phyloP scores from a whole-genome alignment of 352 stramenopile species.

The Phytophthora macrochlamydospora region DNA sequence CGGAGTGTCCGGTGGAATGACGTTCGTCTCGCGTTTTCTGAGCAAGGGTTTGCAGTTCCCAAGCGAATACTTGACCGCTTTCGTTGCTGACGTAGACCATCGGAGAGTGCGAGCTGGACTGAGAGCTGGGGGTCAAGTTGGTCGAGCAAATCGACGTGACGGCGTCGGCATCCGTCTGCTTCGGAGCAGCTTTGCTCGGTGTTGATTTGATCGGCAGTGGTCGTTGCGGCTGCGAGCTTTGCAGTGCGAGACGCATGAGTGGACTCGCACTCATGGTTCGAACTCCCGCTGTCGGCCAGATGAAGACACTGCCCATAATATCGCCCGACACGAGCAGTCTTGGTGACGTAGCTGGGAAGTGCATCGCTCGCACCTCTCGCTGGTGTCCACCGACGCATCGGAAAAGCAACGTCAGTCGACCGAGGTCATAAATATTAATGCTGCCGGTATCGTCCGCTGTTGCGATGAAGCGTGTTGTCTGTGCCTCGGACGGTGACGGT shows the following conservation, averaged over 20 bases:
- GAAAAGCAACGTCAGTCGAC: conserved; percentile 60
- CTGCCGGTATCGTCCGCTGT: conserved; percentile 60
- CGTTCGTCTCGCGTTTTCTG: conserved; percentile 5
- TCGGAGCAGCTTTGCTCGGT: not conserved
- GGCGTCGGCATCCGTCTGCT: conserved; percentile 17
- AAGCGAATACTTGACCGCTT: conserved; percentile 29
- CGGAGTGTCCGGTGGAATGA: conserved; percentile 16
- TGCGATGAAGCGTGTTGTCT: conserved; percentile 41
- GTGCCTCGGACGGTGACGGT: conserved; percentile 12
- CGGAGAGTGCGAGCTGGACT: not conserved
- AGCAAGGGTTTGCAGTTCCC: conserved; percentile 21
- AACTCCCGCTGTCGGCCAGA: conserved; percentile 50
- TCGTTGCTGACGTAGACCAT: conserved; percentile 33
- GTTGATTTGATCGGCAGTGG: conserved; percentile 4
- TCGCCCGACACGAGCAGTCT: conserved; percentile 56
- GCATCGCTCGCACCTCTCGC: conserved; percentile 54
- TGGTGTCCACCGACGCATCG: conserved; percentile 48
- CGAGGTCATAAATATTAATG: conserved; percentile 72
- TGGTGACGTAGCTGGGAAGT: conserved; percentile 46
- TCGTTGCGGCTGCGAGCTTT: conserved; percentile 10
- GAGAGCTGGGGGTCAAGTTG: conserved; percentile 2
- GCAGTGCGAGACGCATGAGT: conserved; percentile 23
- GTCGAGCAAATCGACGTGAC: conserved; percentile 33
- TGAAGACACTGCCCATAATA: conserved; percentile 37
- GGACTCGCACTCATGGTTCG: conserved; percentile 16